Evolutionary conservation across 768 basidiomycete species (phyloP).

Genomic region (Pleurotus citrinopileatus): DNA sequence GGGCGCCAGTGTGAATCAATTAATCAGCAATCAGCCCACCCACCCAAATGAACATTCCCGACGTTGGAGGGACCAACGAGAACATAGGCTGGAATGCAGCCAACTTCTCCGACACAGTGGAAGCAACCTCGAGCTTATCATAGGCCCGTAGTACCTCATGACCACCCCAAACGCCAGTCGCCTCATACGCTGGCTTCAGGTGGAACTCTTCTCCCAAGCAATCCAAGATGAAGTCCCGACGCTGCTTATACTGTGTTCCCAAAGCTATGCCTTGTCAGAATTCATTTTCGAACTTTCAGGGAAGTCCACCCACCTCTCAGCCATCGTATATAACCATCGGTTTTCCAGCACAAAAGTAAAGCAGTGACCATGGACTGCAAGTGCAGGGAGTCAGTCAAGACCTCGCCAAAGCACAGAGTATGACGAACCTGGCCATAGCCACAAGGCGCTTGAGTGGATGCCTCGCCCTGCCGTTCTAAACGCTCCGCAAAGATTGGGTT

Average conservation of each 20-base stretch:
- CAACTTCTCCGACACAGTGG: slow-evolving; percentile 36
- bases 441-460: slow-evolving; percentile 64
- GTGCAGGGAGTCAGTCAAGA: slow-evolving; percentile 12
- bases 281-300: neutral
- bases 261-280: slow-evolving; percentile 34
- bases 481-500: slow-evolving; percentile 75
- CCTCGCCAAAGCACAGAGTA: neutral
- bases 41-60: slow-evolving; percentile 84
- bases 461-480: slow-evolving; percentile 69
- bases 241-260: slow-evolving; percentile 49
- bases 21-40: slow-evolving; percentile 13
- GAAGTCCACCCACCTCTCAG: slow-evolving; percentile 50
- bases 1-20: neutral
- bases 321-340: slow-evolving; percentile 76
- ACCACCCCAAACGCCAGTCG: slow-evolving; percentile 29
- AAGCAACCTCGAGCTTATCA: slow-evolving; percentile 24
- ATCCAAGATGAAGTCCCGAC: slow-evolving; percentile 67
- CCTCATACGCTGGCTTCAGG: slow-evolving; percentile 34
- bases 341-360: slow-evolving; percentile 64
- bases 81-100: slow-evolving; percentile 36
- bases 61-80: slow-evolving; percentile 70
- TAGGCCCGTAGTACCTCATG: slow-evolving; percentile 45
- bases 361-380: slow-evolving; percentile 52
- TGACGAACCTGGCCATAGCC: slow-evolving; percentile 64
- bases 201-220: slow-evolving; percentile 62